These are phyloP conservation scores for Pseudogymnoascus sp. DNA, from an alignment of 2,329 filamentous ascomycete genomes.

Conservation along the genomic window DNA sequence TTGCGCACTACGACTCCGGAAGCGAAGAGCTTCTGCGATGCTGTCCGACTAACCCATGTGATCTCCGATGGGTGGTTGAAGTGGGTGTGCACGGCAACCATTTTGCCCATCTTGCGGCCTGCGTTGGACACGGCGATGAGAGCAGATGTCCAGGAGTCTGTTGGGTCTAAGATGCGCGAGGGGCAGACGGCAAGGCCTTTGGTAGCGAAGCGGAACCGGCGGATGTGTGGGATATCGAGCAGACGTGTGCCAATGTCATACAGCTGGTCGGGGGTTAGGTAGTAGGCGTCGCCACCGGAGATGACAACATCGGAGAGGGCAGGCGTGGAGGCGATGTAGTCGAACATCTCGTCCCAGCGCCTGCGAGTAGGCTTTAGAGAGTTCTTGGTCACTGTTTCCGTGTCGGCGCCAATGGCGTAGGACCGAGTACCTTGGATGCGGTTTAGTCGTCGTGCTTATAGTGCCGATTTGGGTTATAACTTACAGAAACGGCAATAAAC, in stretches of 20 bases:
- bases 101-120: conserved; percentile 46
- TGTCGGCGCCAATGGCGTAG: conserved; percentile 49
- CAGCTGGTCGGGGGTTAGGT: conserved; percentile 45
- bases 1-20: conserved; percentile 50
- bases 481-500: conserved; percentile 53
- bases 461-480: not conserved
- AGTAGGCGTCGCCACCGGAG: conserved; percentile 55
- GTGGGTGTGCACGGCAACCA: conserved; percentile 56
- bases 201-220: conserved; percentile 52
- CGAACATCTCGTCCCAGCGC: conserved; percentile 49
- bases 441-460: not conserved
- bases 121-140: conserved; percentile 43
- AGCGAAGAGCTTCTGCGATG: conserved; percentile 42
- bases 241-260: conserved; percentile 46
- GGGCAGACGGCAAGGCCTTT: conserved; percentile 55
- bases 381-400: conserved; percentile 41
- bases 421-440: conserved; percentile 39
- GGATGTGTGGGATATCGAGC: conserved; percentile 49
- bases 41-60: conserved; percentile 49
- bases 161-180: conserved; percentile 43
- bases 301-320: conserved; percentile 51
- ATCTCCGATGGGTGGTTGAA: conserved; percentile 57
- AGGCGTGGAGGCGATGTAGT: conserved; percentile 45
- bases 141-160: conserved; percentile 45
- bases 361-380: conserved; percentile 32